Evolutionary conservation across 2,329 filamentous ascomycete genomes (phyloP).

Genomic region (Macrophomina phaseolina): DNA sequence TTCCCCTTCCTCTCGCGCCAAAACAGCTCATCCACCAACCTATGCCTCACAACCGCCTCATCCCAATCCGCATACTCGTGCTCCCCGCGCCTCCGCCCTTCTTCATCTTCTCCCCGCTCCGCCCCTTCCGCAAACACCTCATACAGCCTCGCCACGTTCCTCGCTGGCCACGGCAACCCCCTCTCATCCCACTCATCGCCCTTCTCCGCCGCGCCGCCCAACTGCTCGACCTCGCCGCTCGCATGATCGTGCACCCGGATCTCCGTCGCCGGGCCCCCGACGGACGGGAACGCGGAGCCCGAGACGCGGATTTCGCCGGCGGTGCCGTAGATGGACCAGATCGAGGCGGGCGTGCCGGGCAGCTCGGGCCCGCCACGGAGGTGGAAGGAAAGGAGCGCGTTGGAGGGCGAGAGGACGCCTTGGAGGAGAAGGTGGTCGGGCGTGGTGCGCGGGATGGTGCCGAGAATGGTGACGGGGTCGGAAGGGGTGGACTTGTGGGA

Average conservation of each 20-base stretch:
- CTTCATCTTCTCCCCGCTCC: too few relatives aligned
- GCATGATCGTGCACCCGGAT: constrained; percentile 60
- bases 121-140: constrained; percentile 57
- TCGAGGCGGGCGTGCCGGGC: constrained; percentile 51
- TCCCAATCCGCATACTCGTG: constrained; percentile 41
- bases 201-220: constrained; percentile 40
- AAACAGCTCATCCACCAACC: constrained; percentile 45
- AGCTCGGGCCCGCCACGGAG: constrained; percentile 58
- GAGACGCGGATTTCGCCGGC: constrained; percentile 50
- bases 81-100: constrained; percentile 27
- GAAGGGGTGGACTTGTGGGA: constrained; percentile 36
- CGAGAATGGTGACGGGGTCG: constrained; percentile 40
- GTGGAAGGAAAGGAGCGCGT: constrained; percentile 52
- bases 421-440: constrained; percentile 53
- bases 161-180: constrained; percentile 46
- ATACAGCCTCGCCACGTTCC: constrained; percentile 61
- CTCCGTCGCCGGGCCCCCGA: constrained; percentile 44
- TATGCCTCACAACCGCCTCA: constrained; percentile 42
- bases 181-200: constrained; percentile 41
- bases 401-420: constrained; percentile 44
- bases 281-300: constrained; percentile 37
- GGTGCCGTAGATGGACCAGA: constrained; percentile 59
- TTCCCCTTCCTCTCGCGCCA: constrained; percentile 38
- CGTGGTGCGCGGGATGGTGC: constrained; percentile 44
- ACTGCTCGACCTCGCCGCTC: constrained; percentile 49